Base-by-base conservation (phyloP, 139 green algal species). In the Closterium sp. region DNA sequence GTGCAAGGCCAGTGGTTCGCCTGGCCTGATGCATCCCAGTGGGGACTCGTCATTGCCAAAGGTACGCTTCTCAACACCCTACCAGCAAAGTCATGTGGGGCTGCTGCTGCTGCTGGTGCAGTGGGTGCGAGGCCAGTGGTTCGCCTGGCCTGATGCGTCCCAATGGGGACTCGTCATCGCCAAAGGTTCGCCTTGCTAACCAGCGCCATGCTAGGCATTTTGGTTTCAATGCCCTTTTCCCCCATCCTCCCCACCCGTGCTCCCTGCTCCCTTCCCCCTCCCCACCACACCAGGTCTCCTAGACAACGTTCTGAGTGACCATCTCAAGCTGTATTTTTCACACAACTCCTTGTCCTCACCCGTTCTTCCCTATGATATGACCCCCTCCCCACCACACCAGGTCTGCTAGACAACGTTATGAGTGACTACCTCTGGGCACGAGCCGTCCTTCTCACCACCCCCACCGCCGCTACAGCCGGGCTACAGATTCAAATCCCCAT, bases 351-450 rank as follows among this genome's bases (percentile, higher is more conserved):
- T n/a, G n/a, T n/a, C n/a, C n/a, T n/a, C n/a, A n/a, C n/a, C n/a
- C n/a, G n/a, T n/a, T n/a, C n/a, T n/a, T n/a, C n/a, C n/a, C n/a
- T n/a, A n/a, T n/a, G n/a, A n/a, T n/a, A n/a, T n/a, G n/a, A n/a
- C n/a, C 3, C 3, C 32, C 32, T 38, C 32, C 32, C 32, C 32
- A 38, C 32, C 32, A 38, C 32, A 6, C 4, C 86, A 92, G 94
- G 88, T 19, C 87, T 99, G n/a, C 88, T 98, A 5, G 98, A 99
- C 94, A 99, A 99, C 91, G 97, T 98, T 28, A 90, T 99, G 30
- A 97, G 96, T 1, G 98, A 99, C 94, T 99, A 98, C 94, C 95
- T 99, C 19, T 99, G 98, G 98, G 98, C 97, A 0, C 92, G 97
- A 0, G 97, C 98, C 13, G 98, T 99, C 9, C 95, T 99, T 86